Conservation (phyloP, 202 grass and related monocot genomes). For the Schoenoplectus tabernaemontani region DNA sequence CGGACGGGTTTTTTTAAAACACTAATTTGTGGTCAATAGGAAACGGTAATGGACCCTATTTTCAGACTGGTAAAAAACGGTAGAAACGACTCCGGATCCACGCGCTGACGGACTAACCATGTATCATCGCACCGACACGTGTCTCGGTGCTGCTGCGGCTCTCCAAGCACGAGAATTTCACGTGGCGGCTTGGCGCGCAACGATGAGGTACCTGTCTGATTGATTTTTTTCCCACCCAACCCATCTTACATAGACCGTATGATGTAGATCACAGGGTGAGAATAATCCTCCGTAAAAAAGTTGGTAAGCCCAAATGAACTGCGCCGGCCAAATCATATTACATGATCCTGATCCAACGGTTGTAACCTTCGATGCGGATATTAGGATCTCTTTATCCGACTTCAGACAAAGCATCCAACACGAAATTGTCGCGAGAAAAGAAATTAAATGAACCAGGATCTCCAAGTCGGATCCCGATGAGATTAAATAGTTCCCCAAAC, state of each 20-base stretch:
- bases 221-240: too few relatives aligned
- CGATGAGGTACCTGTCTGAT: too few relatives aligned
- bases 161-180: neutral
- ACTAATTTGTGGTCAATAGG: too few relatives aligned
- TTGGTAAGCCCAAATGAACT: neutral
- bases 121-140: constrained; percentile 4
- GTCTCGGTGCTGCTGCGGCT: neutral
- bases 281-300: neutral
- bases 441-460: too few relatives aligned
- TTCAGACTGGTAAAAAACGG: neutral
- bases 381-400: neutral
- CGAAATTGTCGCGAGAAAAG: neutral
- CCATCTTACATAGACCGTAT: neutral
- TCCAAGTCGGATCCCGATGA: neutral
- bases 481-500: neutral
- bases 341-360: constrained; percentile 26
- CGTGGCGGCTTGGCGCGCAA: neutral
- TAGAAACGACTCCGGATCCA: neutral
- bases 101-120: neutral
- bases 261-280: neutral
- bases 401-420: neutral
- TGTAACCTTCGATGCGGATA: neutral
- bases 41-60: too few relatives aligned
- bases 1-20: too few relatives aligned
- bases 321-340: neutral